These are phyloP conservation scores for Lentinula detonsa DNA, from an alignment of 768 basidiomycete genomes.

Conservation along the genomic window DNA sequence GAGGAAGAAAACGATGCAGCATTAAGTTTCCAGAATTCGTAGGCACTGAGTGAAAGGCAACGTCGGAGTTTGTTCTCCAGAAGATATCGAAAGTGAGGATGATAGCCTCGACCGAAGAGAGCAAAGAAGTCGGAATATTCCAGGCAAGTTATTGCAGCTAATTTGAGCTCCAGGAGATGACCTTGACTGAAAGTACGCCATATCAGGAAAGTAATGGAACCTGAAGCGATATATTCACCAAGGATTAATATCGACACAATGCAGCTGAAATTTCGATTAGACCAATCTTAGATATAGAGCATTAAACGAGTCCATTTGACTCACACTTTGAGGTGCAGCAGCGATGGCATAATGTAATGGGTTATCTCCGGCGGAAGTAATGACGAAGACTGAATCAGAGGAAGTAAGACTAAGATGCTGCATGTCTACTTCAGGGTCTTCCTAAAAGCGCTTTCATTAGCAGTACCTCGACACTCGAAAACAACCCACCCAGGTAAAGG, in stretches of 20 bases:
- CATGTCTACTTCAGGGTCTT: not conserved
- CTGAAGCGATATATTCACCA: slow-evolving; percentile 17
- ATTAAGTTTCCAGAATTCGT: slow-evolving; percentile 49
- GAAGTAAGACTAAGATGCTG: not conserved
- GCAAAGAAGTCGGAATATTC: slow-evolving; percentile 45
- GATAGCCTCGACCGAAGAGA: slow-evolving; percentile 53
- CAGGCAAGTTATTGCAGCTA: slow-evolving; percentile 41
- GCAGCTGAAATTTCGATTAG: slow-evolving; percentile 22
- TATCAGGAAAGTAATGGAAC: not conserved
- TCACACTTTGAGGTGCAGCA: not conserved
- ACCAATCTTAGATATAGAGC: too few relatives aligned
- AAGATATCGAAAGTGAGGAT: slow-evolving; percentile 42
- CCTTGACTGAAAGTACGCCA: slow-evolving; percentile 34
- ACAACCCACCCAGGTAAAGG: not conserved
- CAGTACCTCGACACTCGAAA: not conserved
- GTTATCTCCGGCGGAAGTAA: slow-evolving; percentile 4
- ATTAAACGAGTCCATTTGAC: too few relatives aligned
- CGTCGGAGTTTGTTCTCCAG: slow-evolving; percentile 46
- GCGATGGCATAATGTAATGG: not conserved
- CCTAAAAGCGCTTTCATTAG: not conserved
- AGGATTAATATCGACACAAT: slow-evolving; percentile 57
- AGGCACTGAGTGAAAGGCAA: slow-evolving; percentile 49
- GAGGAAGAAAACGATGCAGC: slow-evolving; percentile 18
- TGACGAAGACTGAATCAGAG: not conserved
- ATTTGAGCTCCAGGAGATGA: slow-evolving; percentile 60